Evolutionary conservation across 495 filamentous ascomycete genomes (phyloP), one percentile per base, ranked within the genome.

Genomic region (Trichocladium uniseriatum): DNA sequence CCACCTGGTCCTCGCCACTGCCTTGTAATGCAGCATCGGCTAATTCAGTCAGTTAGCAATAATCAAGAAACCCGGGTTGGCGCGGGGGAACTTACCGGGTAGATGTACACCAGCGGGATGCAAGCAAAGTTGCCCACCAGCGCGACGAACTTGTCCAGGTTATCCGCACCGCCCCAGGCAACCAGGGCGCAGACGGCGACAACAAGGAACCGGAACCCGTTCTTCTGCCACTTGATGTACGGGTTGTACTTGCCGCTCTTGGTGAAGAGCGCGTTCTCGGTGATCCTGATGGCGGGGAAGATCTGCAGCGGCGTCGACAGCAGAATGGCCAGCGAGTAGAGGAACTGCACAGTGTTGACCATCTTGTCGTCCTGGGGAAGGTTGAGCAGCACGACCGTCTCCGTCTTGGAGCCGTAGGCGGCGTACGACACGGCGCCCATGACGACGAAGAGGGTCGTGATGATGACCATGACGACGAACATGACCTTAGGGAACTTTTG

Each of bases 171-270:
- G 49, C 80, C 79, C 89, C 89, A 97, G 1, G 89, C 89, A 53
- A 96, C 82, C 35, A 85, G 58, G 3, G 89, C 86, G 60, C 90
- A 96, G 28, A 89, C 60, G 54, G 85, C 76, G 45, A 97, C 92
- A 35, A 95, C 78, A 58, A 89, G 80, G 70, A 96, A 97, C 29
- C 92, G 84, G 72, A 92, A 97, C 45, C 81, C 71, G 56, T 98
- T 98, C 80, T 98, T 98, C 75, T 94, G 83, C 91, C 91, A 96
- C 70, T 98, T 98, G 73, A 97, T 94, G 45, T 80, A 84, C 1
- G 85, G 86, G 65, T 96, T 95, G 64, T 94, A 89, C 66, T 98
- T 98, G 45, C 92, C 92, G 48, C 88, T 95, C 60, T 83, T 79
- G 8, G 77, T 79, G 57, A 80, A 80, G 15, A 79, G 64, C 18